phyloP scores from a whole-genome alignment of 1,284 basidiomycete species.

The Puccinia novopanici region DNA sequence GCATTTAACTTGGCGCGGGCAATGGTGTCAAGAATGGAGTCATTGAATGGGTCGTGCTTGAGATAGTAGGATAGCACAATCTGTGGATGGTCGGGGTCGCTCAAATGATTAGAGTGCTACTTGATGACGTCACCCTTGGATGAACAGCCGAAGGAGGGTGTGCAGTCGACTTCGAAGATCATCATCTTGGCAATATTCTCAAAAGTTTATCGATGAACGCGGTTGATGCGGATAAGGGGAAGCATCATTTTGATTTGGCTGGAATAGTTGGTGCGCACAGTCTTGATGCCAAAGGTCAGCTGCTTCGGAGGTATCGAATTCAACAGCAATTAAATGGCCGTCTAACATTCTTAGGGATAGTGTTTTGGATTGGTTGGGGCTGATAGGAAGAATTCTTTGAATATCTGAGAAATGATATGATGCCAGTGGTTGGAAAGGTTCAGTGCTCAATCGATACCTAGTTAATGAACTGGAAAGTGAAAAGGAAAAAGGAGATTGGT shows the following conservation, averaged over 20 bases:
- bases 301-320: conserved; percentile 57
- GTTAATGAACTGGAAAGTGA: conserved; percentile 51
- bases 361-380: conserved; percentile 53
- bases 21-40: conserved; percentile 39
- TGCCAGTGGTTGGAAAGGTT: conserved; percentile 55
- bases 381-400: conserved; percentile 53
- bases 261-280: conserved; percentile 53
- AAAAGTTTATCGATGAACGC: conserved; percentile 51
- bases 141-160: neutral
- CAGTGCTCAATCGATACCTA: conserved; percentile 54
- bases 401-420: conserved; percentile 55
- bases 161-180: conserved; percentile 29
- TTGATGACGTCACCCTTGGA: conserved; percentile 17
- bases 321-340: conserved; percentile 52
- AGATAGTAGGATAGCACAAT: conserved; percentile 45
- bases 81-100: neutral
- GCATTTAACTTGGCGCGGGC: conserved; percentile 21
- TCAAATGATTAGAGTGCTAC: neutral
- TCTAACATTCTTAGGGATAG: conserved; percentile 53
- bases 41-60: conserved; percentile 41
- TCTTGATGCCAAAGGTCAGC: conserved; percentile 54
- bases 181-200: conserved; percentile 54
- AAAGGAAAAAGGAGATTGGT: neutral
- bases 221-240: conserved; percentile 55
- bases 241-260: conserved; percentile 55